Base-by-base conservation (phyloP, 768 basidiomycete genomes). In the Macrolepiota dolichaula region DNA sequence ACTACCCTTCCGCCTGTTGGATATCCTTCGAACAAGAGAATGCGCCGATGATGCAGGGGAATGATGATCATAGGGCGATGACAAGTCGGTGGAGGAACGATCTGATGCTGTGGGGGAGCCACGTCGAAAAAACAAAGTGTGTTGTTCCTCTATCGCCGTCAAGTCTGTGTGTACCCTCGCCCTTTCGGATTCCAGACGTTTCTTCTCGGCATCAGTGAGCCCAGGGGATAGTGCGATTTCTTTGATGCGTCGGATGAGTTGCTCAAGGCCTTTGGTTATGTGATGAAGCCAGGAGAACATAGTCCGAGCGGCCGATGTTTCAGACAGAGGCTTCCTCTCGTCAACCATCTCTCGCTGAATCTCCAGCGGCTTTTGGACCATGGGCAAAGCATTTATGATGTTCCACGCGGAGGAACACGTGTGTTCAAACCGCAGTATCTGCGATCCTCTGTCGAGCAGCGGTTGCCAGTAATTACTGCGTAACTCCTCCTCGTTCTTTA, bases 341-440 rank as follows among this genome's bases (percentile, higher is more conserved):
- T 64, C 61, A n/a, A 69, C 62, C 65, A 66, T 57, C 49, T 70
- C 62, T 44, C 63, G 22, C 53, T 68, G 56, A 53, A 70, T 49
- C 37, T 62, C 37, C 44, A 65, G 32, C 36, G 60, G 38, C n/a
- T 37, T 36, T 7, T 17, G 49, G 5, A 32, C 55, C 37, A 44
- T 40, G 13, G 56, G 38, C 12, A 67, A 57, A 13, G 57, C 38
- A 24, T 38, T 25, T 4, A 67, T 57, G 17, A 67, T 57, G 19
- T 63, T 49, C 64, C 66, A 65, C 2, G 64, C 66, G 10, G 59
- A 61, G 3, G 54, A 37, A 24, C 10, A 36, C 1, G 57, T 55
- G 11, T 50, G 11, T 32, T 63, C 29, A 49, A 62, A 69, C 7
- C 63, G 64, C 19, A 32, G 24, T 38, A 61, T 63, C 36, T 61